Base-by-base conservation (phyloP, 2,329 filamentous ascomycete genomes). In the Emmonsiellopsis sp. region DNA sequence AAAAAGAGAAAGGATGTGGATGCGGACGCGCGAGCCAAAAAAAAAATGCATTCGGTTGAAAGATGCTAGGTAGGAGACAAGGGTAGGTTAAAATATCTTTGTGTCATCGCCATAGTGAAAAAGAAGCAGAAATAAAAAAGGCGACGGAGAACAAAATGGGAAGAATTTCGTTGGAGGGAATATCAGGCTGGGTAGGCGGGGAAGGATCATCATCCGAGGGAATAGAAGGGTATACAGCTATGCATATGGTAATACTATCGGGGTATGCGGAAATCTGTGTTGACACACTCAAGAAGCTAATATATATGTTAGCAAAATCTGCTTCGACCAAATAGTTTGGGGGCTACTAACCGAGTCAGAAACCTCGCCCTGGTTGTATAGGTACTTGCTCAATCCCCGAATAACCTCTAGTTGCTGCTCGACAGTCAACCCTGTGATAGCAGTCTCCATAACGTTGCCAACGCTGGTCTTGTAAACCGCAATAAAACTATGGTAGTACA, bases 401-500 rank as follows among this genome's bases (percentile, higher is more conserved):
- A 85, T 78, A 14, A 85, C 78, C 71, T 96, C 92, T 57, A 95
- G 77, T 72, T 98, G 92, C 71, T 98, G 89, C 42, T 95, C 90
- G 1, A 84, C 74, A 0, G 83, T 85, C 61, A 98, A 74, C n/a
- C 91, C 91, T 5, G 85, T 94, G 61, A 98, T 95, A 49, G 88
- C 92, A 10, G 84, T 82, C 75, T 98, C 92, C 61, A 98, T 87
- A 37, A 98, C 87, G 52, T 83, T 83, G 17, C 92, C 93, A 17
- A 95, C 85, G 53, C 79, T 89, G 40, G 87, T 84, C 70, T 92
- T 89, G 77, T 95, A 84, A 6, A 89, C 79, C 3, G 91, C 91
- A 64, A 98, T 92, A 70, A 98, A 98, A 65, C 87, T 93, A 70
- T 96, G 91, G 74, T 94, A 98, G 74, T 98, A 98, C 81, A 98